These are phyloP conservation scores for Ambrosia hybrid DNA, from an alignment of 140 eudicot genomes.

Conservation along the genomic window DNA sequence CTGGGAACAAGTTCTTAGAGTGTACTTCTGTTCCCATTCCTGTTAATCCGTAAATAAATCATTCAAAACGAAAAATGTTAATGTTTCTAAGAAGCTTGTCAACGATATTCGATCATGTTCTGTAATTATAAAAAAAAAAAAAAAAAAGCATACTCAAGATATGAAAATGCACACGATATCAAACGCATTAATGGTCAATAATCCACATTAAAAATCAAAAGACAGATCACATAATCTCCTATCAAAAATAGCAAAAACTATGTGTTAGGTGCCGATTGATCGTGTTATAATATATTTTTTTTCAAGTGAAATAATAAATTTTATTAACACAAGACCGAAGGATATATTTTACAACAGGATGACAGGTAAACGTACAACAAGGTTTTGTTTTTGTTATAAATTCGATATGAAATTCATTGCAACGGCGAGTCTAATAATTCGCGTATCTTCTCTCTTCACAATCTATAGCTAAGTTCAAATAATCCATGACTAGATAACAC, in stretches of 20 bases:
- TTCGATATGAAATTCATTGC: neutral
- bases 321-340: no score
- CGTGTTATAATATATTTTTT: neutral
- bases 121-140: neutral
- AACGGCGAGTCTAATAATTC: neutral
- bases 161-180: neutral
- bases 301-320: no score
- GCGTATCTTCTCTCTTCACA: neutral
- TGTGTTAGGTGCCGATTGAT: neutral
- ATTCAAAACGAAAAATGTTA: neutral
- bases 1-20: slow-evolving; percentile 62
- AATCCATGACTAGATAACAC: slow-evolving; percentile 4
- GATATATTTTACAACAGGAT: no score
- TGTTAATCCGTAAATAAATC: slow-evolving; percentile 22
- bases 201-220: neutral
- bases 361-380: no score
- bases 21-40: slow-evolving; percentile 96
- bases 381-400: no score
- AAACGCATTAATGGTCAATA: neutral
- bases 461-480: slow-evolving; percentile 13
- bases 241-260: slow-evolving; percentile 12
- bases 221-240: slow-evolving; percentile 5
- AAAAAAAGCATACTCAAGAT: neutral
- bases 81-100: neutral
- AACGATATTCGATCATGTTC: slow-evolving; percentile 3